Evolutionary conservation across 352 stramenopile genomes (phyloP).

Genomic region (Globisporangium acanthophoron): DNA sequence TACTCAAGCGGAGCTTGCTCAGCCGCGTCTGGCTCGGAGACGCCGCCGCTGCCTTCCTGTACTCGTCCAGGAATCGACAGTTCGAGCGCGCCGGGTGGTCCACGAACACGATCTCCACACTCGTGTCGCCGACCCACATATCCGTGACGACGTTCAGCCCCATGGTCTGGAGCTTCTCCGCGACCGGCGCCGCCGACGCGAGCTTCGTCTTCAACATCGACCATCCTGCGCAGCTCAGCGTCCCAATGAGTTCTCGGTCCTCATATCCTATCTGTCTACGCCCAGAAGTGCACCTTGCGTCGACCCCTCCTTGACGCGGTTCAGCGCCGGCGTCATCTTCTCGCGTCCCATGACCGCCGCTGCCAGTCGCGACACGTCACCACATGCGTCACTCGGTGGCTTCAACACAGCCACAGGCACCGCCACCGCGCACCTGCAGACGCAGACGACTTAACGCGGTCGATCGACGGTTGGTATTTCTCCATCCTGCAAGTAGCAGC

Average conservation of each 20-base stretch:
- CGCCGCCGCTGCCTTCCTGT: constrained; percentile 23
- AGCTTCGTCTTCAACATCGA: constrained; percentile 77
- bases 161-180: constrained; percentile 71
- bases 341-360: constrained; percentile 39
- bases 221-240: constrained; percentile 26
- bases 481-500: constrained; percentile 30
- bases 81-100: constrained; percentile 34
- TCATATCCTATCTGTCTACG: neutral
- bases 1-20: constrained; percentile 43
- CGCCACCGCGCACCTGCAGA: constrained; percentile 29
- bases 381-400: no score
- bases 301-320: constrained; percentile 64
- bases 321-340: constrained; percentile 43
- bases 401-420: neutral
- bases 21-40: constrained; percentile 23
- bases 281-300: constrained; percentile 30
- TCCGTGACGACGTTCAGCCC: constrained; percentile 67
- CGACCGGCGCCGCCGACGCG: constrained; percentile 60
- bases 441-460: constrained; percentile 67
- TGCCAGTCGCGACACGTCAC: neutral
- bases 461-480: constrained; percentile 72
- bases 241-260: no score
- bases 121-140: constrained; percentile 48
- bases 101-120: constrained; percentile 46
- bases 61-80: constrained; percentile 49